Evolutionary conservation across 2,329 filamentous ascomycete species (phyloP).

Genomic region (Fusarium sp.): DNA sequence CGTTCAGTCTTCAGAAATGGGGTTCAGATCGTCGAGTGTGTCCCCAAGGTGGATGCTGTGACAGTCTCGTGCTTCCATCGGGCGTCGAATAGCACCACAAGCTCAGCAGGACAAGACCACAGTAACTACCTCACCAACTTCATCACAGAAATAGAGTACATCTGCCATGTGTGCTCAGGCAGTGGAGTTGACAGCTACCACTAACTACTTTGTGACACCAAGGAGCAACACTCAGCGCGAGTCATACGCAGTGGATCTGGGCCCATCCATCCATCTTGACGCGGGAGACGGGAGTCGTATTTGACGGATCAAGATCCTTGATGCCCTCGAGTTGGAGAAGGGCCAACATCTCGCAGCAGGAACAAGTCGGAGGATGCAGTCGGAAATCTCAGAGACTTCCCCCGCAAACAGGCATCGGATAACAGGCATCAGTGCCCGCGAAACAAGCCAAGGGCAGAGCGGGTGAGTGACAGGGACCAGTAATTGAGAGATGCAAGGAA

Average conservation of each 20-base stretch:
- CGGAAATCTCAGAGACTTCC: neutral
- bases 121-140: neutral
- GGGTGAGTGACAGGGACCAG: neutral
- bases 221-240: neutral
- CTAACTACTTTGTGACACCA: neutral
- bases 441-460: neutral
- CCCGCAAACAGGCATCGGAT: neutral
- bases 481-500: neutral
- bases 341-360: neutral
- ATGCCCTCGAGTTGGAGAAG: neutral
- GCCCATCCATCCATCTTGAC: conserved; percentile 4
- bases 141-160: neutral
- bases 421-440: neutral
- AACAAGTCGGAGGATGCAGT: neutral
- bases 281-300: neutral
- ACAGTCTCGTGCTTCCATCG: neutral
- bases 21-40: neutral
- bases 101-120: neutral
- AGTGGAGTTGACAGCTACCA: conserved; percentile 2
- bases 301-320: conserved; percentile 2
- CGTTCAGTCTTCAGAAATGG: neutral
- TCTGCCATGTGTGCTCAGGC: neutral
- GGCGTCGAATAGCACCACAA: neutral
- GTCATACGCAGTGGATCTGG: conserved; percentile 10
- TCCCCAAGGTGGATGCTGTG: neutral